phyloP scores from a whole-genome alignment of 2,329 filamentous ascomycete genomes.

The Hypoxylon sp. region DNA sequence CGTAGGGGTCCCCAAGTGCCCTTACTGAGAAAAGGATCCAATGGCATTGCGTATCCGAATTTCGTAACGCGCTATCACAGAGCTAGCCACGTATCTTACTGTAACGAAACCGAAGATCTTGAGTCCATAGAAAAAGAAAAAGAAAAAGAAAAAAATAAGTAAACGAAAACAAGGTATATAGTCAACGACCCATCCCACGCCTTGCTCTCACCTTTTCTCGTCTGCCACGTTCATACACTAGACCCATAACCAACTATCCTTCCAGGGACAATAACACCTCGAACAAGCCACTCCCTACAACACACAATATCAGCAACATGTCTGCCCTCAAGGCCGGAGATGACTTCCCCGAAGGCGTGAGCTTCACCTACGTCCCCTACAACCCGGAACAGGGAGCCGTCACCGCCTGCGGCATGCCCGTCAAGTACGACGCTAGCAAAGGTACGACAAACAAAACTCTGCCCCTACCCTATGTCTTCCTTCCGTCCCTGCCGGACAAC shows the following conservation, averaged over 20 bases:
- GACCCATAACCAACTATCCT: background rate
- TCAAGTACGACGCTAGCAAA: conserved; percentile 81
- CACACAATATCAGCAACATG: conserved; percentile 49
- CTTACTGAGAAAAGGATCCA: background rate
- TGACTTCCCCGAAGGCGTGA: conserved; percentile 79
- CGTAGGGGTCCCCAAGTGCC: background rate
- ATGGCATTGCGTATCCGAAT: conserved; percentile 20
- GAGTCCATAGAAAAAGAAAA: background rate
- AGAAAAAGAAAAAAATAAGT: too few relatives aligned
- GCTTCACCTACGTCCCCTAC: conserved; percentile 86
- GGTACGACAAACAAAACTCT: conserved; percentile 54
- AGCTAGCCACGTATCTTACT: conserved; percentile 15
- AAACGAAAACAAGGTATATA: conserved; percentile 22
- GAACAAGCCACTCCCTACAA: background rate
- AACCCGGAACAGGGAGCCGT: conserved; percentile 72
- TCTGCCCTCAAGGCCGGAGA: conserved; percentile 81
- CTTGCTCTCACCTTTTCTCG: background rate
- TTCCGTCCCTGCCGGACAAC: background rate
- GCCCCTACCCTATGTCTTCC: background rate
- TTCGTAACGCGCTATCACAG: conserved; percentile 20
- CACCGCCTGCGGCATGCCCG: conserved; percentile 79
- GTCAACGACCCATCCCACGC: conserved; percentile 9
- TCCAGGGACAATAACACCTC: background rate
- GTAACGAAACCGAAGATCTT: conserved; percentile 21
- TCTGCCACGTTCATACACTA: background rate